phyloP scores from a whole-genome alignment of 2,329 filamentous ascomycete genomes.

The Huntiella abstrusa region DNA sequence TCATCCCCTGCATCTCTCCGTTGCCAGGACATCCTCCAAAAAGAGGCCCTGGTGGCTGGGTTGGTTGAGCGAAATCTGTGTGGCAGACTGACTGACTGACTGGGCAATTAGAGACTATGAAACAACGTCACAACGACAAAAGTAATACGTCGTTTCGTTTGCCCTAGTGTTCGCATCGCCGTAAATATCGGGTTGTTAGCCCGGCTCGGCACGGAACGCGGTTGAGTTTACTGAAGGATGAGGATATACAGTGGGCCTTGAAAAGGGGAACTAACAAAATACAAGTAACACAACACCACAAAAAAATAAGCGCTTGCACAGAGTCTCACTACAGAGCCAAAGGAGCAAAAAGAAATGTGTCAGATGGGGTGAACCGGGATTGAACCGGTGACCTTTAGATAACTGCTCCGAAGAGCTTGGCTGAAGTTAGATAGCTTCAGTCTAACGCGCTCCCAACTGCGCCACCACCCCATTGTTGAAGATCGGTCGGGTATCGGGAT shows the following conservation, averaged over 20 bases:
- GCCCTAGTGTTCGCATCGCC: too few relatives aligned
- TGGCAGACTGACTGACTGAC: too few relatives aligned
- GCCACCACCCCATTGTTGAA: slow-evolving; percentile 6
- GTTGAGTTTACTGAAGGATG: not conserved
- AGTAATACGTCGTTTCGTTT: too few relatives aligned
- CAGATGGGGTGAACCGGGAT: slow-evolving; percentile 9
- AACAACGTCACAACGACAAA: too few relatives aligned
- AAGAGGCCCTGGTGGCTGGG: too few relatives aligned
- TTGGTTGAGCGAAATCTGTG: too few relatives aligned
- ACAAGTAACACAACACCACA: not conserved
- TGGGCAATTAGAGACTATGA: too few relatives aligned
- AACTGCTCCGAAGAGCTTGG: slow-evolving; percentile 12
- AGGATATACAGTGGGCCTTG: not conserved
- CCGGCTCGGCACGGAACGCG: too few relatives aligned
- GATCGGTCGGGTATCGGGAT: not conserved
- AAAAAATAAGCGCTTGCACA: not conserved
- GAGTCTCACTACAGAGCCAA: not conserved
- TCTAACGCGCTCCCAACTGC: slow-evolving; percentile 10
- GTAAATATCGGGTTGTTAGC: too few relatives aligned
- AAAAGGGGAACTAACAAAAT: not conserved
- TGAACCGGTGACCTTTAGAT: slow-evolving; percentile 10
- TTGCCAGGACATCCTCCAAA: too few relatives aligned
- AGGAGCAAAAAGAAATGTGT: slow-evolving; percentile 2
- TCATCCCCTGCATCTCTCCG: too few relatives aligned
- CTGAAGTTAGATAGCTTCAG: slow-evolving; percentile 7